Conservation (phyloP, 2,329 filamentous ascomycete species). For the Claviceps capensis region DNA sequence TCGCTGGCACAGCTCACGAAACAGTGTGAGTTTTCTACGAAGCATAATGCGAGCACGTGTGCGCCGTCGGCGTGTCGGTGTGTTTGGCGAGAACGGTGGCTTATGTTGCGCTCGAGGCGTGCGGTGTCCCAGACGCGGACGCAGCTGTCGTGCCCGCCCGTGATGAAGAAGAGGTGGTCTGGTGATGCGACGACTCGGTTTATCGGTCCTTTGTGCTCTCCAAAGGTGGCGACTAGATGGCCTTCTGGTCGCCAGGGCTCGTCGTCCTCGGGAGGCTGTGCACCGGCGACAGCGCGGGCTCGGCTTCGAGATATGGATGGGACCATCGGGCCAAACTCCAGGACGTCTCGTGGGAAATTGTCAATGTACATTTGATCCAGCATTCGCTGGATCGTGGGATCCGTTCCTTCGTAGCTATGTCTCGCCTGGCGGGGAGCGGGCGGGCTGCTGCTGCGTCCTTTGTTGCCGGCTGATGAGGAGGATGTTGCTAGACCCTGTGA, state of each 20-base stretch:
- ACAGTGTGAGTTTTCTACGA: conserved; percentile 86
- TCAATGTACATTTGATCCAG: conserved; percentile 75
- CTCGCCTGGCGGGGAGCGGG: conserved; percentile 34
- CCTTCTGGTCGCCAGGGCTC: conserved; percentile 69
- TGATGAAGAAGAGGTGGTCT: conserved; percentile 90
- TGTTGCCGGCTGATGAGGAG: conserved; percentile 11
- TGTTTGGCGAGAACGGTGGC: conserved; percentile 74
- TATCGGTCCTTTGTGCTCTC: conserved; percentile 72
- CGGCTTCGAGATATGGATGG: conserved; percentile 49
- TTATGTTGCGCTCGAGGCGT: conserved; percentile 80
- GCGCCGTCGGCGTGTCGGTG: conserved; percentile 60
- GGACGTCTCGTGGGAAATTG: conserved; percentile 51
- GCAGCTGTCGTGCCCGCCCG: conserved; percentile 78
- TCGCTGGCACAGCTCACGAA: conserved; percentile 86
- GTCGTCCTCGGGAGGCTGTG: conserved; percentile 19
- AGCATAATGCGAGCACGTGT: conserved; percentile 70
- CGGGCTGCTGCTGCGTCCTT: conserved; percentile 14
- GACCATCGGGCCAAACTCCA: conserved; percentile 68
- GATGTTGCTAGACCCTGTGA: conserved; percentile 18
- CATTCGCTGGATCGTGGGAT: conserved; percentile 54
- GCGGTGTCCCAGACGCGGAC: conserved; percentile 91
- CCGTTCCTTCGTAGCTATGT: conserved; percentile 77
- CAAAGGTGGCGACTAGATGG: conserved; percentile 72
- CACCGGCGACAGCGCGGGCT: conserved; percentile 33
- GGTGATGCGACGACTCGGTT: conserved; percentile 73